Conservation (phyloP, 306 rosid genomes). For the Medicago lupulina region DNA sequence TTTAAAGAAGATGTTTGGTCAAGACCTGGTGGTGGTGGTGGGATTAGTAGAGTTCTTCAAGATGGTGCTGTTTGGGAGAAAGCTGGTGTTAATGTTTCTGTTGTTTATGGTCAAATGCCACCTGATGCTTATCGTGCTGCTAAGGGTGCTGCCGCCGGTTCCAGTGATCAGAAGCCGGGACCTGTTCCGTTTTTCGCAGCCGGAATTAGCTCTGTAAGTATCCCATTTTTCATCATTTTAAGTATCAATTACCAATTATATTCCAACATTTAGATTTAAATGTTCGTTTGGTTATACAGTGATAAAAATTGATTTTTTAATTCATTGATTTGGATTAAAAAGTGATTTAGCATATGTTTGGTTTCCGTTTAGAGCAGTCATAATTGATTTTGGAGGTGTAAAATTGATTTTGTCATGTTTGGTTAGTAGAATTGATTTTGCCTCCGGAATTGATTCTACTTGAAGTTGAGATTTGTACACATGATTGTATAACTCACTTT, state of each 20-base stretch:
- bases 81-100: conserved; percentile 97
- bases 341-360: too few species aligned
- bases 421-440: too few species aligned
- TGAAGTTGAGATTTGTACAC: too few species aligned
- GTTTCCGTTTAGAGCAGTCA: too few species aligned
- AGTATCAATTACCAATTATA: not conserved
- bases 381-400: too few species aligned
- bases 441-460: too few species aligned
- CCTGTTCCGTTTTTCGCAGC: conserved; percentile 95
- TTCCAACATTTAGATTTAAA: not conserved
- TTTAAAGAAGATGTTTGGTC: conserved; percentile 99
- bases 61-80: conserved; percentile 96
- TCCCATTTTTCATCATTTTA: not conserved
- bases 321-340: not conserved
- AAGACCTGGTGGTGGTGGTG: conserved; percentile 97
- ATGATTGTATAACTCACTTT: too few species aligned
- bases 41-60: conserved; percentile 94
- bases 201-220: conserved; percentile 89
- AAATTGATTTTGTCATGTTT: too few species aligned
- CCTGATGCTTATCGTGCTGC: conserved; percentile 99
- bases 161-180: conserved; percentile 77
- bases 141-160: conserved; percentile 47
- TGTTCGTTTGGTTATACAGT: too few species aligned
- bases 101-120: conserved; percentile 96
- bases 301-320: too few species aligned